A percentile compares a stretch with the other conserved stretches of the same genome.
phyloP scores from a whole-genome alignment of 148 eudicot genomes.

The Spergularia marina region DNA sequence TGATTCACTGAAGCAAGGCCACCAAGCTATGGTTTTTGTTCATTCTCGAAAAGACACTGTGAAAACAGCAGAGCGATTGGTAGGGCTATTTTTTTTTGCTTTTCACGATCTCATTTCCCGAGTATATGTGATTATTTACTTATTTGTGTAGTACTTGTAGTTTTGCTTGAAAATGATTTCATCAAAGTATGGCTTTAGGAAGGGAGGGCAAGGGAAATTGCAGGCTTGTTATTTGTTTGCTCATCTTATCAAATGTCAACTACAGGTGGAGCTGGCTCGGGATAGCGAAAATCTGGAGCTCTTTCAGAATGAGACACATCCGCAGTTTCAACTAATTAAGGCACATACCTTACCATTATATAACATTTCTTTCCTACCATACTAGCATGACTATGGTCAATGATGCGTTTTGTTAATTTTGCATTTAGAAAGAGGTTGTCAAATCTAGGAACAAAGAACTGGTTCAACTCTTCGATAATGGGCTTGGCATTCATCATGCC shows the following conservation, averaged over 20 bases:
- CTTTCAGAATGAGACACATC: slow-evolving; percentile 69
- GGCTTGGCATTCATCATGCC: slow-evolving; percentile 96
- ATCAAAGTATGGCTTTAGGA: not conserved
- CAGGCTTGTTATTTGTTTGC: slow-evolving; percentile 15
- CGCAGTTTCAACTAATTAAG: slow-evolving; percentile 70
- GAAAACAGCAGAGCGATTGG: slow-evolving; percentile 91
- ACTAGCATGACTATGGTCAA: slow-evolving; percentile 5
- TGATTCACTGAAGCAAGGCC: slow-evolving; percentile 83
- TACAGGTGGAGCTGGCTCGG: slow-evolving; percentile 79
- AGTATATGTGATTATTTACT: not conserved
- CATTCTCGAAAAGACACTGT: slow-evolving; percentile 98
- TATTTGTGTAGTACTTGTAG: not conserved
- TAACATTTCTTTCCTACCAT: slow-evolving; percentile 1
- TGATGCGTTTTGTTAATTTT: slow-evolving; percentile 24
- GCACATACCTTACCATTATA: slow-evolving; percentile 38
- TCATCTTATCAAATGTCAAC: slow-evolving; percentile 1
- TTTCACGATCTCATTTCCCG: not conserved
- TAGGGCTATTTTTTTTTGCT: slow-evolving; percentile 29
- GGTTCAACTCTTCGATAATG: slow-evolving; percentile 83
- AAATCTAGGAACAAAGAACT: slow-evolving; percentile 92
- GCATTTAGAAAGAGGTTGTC: slow-evolving; percentile 67
- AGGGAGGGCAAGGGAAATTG: not conserved
- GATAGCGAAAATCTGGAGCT: slow-evolving; percentile 63
- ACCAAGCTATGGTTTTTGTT: slow-evolving; percentile 98
- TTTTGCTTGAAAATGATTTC: not conserved